Conservation (phyloP, 371 early-diverging fungal species). For the Mortierella sp. region DNA sequence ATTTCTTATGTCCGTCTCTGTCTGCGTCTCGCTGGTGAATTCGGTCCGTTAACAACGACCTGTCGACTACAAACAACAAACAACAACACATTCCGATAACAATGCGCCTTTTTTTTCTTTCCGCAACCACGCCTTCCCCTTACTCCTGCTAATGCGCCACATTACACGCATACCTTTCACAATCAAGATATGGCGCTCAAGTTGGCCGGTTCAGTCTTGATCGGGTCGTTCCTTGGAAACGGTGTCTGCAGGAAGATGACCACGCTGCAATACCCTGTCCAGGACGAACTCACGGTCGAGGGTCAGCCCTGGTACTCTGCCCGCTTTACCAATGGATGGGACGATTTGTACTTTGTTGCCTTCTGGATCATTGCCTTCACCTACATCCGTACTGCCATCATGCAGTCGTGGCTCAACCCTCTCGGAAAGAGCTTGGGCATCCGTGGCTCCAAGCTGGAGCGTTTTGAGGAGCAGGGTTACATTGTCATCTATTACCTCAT, state of each 20-base stretch:
- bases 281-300: slow-evolving; percentile 30
- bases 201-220: slow-evolving; percentile 26
- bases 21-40: not conserved
- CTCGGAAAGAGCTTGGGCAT: slow-evolving; percentile 67
- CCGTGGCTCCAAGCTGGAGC: slow-evolving; percentile 66
- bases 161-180: not conserved
- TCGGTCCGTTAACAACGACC: not conserved
- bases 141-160: not conserved
- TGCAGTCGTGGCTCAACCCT: slow-evolving; percentile 73
- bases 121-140: not conserved
- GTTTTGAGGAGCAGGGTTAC: slow-evolving; percentile 78
- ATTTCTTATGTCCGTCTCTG: not conserved
- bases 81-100: slow-evolving; percentile 2
- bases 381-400: slow-evolving; percentile 71
- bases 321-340: slow-evolving; percentile 56
- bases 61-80: not conserved
- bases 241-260: slow-evolving; percentile 36
- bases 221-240: slow-evolving; percentile 35
- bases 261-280: slow-evolving; percentile 34
- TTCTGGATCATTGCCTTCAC: slow-evolving; percentile 82
- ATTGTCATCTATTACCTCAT: slow-evolving; percentile 64
- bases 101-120: not conserved
- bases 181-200: slow-evolving; percentile 43
- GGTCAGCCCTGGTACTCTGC: slow-evolving; percentile 44
- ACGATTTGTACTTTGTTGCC: slow-evolving; percentile 72